Conservation (phyloP, 306 rosid species). For the Medicago ruthenica region DNA sequence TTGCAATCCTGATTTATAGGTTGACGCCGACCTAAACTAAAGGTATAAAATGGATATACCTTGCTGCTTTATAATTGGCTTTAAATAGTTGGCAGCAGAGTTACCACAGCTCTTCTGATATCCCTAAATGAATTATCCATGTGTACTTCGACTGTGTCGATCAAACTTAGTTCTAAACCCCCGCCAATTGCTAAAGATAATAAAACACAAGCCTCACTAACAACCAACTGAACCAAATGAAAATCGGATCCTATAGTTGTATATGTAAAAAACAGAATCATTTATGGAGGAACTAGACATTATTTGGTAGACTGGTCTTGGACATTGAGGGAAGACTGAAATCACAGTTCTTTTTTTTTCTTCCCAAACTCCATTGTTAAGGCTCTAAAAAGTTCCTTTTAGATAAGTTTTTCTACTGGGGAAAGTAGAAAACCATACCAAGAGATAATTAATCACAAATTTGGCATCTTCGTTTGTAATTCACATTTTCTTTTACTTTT, state of each 20-base stretch:
- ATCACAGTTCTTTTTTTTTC: background rate
- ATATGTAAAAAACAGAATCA: background rate
- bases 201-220: background rate
- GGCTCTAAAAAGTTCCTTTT: background rate
- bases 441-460: background rate
- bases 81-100: background rate
- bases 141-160: background rate
- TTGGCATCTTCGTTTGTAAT: background rate
- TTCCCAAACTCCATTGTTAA: background rate
- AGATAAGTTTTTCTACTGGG: background rate
- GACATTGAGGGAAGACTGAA: background rate
- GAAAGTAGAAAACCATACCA: background rate
- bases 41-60: background rate
- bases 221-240: background rate
- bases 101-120: constrained; percentile 13
- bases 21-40: background rate
- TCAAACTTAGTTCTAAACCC: background rate
- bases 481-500: background rate
- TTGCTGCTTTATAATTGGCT: background rate
- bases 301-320: background rate
- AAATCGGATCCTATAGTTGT: constrained; percentile 5
- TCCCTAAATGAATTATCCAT: background rate
- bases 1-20: background rate
- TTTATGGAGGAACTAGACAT: constrained; percentile 4
- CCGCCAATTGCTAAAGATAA: background rate